phyloP scores from a whole-genome alignment of 176 grass and related monocot species.

The Musa schizocarpa region DNA sequence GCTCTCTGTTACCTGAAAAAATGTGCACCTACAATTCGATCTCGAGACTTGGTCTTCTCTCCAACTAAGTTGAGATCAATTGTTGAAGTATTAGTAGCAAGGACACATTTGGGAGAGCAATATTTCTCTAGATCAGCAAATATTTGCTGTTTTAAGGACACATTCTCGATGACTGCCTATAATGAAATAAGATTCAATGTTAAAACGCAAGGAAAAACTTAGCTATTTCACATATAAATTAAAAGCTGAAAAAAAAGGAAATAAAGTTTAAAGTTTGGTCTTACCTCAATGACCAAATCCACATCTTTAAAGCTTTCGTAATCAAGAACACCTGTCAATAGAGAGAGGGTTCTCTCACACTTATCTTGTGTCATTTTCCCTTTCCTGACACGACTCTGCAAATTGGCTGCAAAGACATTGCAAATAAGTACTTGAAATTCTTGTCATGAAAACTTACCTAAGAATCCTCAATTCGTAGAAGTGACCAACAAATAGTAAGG shows the following conservation, averaged over 20 bases:
- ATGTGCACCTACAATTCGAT: constrained; percentile 79
- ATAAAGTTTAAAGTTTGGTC: background rate
- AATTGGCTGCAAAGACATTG: constrained; percentile 55
- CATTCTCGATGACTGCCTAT: constrained; percentile 93
- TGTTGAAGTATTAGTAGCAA: constrained; percentile 94
- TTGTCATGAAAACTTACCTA: background rate
- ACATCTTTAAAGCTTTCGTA: constrained; percentile 18
- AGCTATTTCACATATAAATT: background rate
- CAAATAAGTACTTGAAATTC: background rate
- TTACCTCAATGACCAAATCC: constrained; percentile 15
- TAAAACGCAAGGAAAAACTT: constrained; percentile 12
- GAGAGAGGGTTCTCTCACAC: background rate
- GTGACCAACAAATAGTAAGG: background rate
- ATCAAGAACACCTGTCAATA: constrained; percentile 13
- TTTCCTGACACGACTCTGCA: constrained; percentile 76
- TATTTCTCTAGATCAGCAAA: constrained; percentile 86
- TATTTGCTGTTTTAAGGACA: constrained; percentile 93
- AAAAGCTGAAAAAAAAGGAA: background rate
- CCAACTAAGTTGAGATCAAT: constrained; percentile 98
- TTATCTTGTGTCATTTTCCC: constrained; percentile 37
- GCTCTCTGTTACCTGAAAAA: constrained; percentile 77
- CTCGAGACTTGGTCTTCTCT: constrained; percentile 68
- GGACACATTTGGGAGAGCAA: constrained; percentile 65
- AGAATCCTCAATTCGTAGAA: background rate
- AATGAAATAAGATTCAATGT: constrained; percentile 8